Evolutionary conservation across 139 green algal genomes (phyloP).

Genomic region (Chara braunii): DNA sequence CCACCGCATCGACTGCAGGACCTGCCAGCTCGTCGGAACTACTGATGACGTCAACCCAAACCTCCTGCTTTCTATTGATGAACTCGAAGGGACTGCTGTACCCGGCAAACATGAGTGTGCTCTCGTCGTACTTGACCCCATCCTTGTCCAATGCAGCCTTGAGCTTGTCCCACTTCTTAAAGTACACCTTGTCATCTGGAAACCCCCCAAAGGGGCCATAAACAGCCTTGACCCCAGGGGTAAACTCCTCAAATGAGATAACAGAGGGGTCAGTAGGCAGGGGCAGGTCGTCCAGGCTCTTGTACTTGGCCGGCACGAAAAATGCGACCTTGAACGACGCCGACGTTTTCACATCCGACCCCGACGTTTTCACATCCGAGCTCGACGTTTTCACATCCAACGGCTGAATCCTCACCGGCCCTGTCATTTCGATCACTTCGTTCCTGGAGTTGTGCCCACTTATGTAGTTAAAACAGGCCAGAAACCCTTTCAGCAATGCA

Average conservation of each 20-base stretch:
- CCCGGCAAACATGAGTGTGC: conserved; percentile 1
- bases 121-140: conserved; percentile 23
- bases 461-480: conserved; percentile 9
- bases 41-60: conserved; percentile 21
- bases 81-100: conserved; percentile 24
- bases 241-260: no score
- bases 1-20: no score
- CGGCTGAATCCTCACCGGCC: conserved; percentile 9
- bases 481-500: conserved; percentile 7
- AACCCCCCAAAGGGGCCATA: conserved; percentile 21
- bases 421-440: conserved; percentile 7
- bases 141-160: conserved; percentile 4
- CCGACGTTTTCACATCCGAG: no score
- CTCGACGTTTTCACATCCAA: neutral
- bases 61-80: conserved; percentile 20
- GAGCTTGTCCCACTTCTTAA: neutral
- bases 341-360: no score
- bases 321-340: no score
- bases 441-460: neutral
- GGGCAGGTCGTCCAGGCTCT: no score
- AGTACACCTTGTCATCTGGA: conserved; percentile 15
- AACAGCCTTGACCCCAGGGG: no score
- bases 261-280: no score
- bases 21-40: no score
- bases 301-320: no score